phyloP scores from a whole-genome alignment of 2,329 filamentous ascomycete genomes.

The Ophiocordyceps camponoti-leonardi region DNA sequence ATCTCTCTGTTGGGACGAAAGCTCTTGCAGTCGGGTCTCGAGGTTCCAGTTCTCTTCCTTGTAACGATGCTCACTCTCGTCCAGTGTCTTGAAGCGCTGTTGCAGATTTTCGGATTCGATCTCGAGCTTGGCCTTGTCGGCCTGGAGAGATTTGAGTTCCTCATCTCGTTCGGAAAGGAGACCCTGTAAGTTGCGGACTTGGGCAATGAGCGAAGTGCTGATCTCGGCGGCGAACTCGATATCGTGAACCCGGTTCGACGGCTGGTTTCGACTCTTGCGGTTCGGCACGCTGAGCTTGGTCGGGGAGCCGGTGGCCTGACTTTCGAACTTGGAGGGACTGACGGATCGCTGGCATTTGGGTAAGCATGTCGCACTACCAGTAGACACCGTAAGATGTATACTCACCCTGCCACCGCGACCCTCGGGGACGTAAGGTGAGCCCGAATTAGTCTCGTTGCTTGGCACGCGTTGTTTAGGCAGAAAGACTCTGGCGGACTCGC shows the following conservation, averaged over 20 bases:
- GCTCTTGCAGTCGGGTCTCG: constrained; percentile 80
- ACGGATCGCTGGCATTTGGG: constrained; percentile 38
- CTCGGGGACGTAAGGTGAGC: constrained; percentile 36
- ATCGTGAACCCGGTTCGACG: constrained; percentile 75
- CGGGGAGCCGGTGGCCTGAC: constrained; percentile 68
- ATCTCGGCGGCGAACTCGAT: constrained; percentile 98
- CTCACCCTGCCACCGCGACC: constrained; percentile 35
- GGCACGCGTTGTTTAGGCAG: constrained; percentile 68
- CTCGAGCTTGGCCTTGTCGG: constrained; percentile 66
- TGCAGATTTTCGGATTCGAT: constrained; percentile 64
- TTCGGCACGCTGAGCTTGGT: constrained; percentile 79
- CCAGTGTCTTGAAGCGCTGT: constrained; percentile 64
- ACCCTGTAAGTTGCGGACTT: constrained; percentile 78
- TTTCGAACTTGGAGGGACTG: constrained; percentile 65
- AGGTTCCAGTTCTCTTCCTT: constrained; percentile 98
- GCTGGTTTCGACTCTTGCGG: constrained; percentile 79
- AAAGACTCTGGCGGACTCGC: constrained; percentile 78
- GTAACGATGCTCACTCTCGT: constrained; percentile 89
- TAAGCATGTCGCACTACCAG: constrained; percentile 1
- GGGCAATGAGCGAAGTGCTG: constrained; percentile 82
- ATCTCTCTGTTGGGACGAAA: constrained; percentile 57
- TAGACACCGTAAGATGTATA: constrained; percentile 1
- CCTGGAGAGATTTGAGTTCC: constrained; percentile 54
- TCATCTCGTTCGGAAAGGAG: constrained; percentile 80
- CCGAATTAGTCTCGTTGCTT: constrained; percentile 42